Conservation (phyloP, 2,329 filamentous ascomycete genomes). For the Aspergillus pseudotamarii region DNA sequence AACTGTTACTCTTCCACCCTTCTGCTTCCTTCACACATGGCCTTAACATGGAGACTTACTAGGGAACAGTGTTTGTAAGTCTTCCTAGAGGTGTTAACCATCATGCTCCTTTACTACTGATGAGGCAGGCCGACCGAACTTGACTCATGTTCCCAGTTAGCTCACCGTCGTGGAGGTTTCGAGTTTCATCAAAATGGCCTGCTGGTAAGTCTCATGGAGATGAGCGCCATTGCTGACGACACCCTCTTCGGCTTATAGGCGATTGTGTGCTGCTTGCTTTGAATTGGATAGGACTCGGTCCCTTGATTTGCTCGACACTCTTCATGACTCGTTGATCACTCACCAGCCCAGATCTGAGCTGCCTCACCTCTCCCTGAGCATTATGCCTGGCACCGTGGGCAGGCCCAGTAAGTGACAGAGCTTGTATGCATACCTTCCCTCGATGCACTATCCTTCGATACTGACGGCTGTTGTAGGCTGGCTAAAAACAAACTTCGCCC, state of each 20-base stretch:
- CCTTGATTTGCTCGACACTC: neutral
- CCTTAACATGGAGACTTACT: neutral
- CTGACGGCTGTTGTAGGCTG: slow-evolving; percentile 14
- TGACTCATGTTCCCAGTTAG: neutral
- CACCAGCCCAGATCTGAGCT: neutral
- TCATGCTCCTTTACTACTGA: neutral
- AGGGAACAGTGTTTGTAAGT: neutral
- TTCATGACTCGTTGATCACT: neutral
- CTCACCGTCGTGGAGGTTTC: neutral
- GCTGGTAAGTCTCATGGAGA: neutral
- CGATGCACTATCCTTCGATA: neutral
- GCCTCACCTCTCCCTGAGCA: slow-evolving; percentile 15
- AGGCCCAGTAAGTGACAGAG: slow-evolving; percentile 24
- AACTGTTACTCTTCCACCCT: neutral
- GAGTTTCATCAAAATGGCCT: neutral
- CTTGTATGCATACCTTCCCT: slow-evolving; percentile 12
- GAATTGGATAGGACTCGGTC: neutral
- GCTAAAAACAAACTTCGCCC: slow-evolving; percentile 16
- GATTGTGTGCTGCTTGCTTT: neutral
- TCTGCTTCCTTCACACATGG: neutral
- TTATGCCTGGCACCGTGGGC: slow-evolving; percentile 18
- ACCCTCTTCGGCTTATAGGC: neutral
- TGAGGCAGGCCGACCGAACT: neutral
- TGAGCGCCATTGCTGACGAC: neutral
- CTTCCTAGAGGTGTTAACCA: neutral